A percentile compares a stretch with the other conserved stretches of the same genome.
phyloP scores from a whole-genome alignment of 192 early-diverging fungal species.

The Obelidium mucronatum region DNA sequence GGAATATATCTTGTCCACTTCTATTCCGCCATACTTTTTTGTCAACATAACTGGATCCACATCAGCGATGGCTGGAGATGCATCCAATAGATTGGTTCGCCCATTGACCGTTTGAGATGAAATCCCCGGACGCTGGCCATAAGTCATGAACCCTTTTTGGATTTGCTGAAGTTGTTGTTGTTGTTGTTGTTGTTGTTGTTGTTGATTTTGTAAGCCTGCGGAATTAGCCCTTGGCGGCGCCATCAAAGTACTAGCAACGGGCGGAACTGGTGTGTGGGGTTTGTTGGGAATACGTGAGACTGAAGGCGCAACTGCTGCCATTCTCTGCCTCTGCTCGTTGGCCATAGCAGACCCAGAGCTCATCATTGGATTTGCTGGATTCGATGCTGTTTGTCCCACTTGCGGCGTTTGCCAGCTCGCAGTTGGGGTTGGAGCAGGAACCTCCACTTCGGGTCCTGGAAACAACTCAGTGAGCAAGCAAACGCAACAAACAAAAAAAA shows the following conservation, averaged over 20 bases:
- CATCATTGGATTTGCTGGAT: background rate
- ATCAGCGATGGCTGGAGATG: too few species aligned
- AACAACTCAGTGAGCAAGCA: background rate
- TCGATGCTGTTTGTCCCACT: background rate
- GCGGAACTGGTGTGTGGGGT: too few species aligned
- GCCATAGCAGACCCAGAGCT: too few species aligned
- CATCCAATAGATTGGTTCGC: too few species aligned
- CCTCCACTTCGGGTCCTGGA: slow-evolving; percentile 22
- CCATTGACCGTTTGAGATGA: background rate
- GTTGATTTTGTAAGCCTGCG: too few species aligned
- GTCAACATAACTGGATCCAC: background rate
- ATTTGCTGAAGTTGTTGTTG: background rate
- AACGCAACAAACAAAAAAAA: background rate
- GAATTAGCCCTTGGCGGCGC: too few species aligned
- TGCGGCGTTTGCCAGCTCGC: background rate
- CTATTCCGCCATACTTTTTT: slow-evolving; percentile 13
- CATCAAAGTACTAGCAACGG: too few species aligned
- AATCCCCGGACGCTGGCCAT: background rate
- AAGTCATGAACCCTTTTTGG: background rate
- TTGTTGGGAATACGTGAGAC: too few species aligned
- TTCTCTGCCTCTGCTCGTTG: too few species aligned
- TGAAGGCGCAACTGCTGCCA: too few species aligned
- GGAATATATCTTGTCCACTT: slow-evolving; percentile 6
- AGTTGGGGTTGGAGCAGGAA: background rate
- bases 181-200: background rate